phyloP scores from a whole-genome alignment of 108 stramenopile species.

The Conticribra weissflogii region DNA sequence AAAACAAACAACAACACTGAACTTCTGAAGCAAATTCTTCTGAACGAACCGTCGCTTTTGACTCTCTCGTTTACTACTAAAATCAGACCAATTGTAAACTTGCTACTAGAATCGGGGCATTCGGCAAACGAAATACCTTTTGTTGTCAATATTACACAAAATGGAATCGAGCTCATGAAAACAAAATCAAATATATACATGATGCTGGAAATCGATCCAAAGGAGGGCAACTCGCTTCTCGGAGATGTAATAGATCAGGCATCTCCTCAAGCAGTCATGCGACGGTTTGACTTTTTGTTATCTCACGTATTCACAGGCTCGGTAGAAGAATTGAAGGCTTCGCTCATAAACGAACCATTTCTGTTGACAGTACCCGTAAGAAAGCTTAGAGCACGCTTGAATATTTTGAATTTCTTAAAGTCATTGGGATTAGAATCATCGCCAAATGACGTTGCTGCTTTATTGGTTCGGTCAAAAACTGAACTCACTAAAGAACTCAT shows the following conservation, averaged over 20 bases:
- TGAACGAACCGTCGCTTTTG: constrained; percentile 22
- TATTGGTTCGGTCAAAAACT: constrained; percentile 15
- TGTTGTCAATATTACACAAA: constrained; percentile 17
- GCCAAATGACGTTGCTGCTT: constrained; percentile 17
- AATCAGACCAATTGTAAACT: constrained; percentile 22
- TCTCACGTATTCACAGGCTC: constrained; percentile 24
- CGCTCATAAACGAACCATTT: constrained; percentile 12
- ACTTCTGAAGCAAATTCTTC: constrained; percentile 21
- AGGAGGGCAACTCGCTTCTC: too few relatives aligned
- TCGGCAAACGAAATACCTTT: constrained; percentile 17
- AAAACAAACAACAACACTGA: constrained; percentile 7
- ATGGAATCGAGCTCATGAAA: constrained; percentile 15
- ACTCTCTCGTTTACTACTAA: constrained; percentile 18
- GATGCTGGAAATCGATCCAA: too few relatives aligned
- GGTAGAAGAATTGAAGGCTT: constrained; percentile 18
- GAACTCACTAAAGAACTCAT: constrained; percentile 21
- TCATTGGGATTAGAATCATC: constrained; percentile 27
- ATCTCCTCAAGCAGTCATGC: too few relatives aligned
- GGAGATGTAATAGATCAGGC: too few relatives aligned
- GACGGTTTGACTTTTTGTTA: constrained; percentile 41
- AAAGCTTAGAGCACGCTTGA: constrained; percentile 18
- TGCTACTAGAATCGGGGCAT: constrained; percentile 12
- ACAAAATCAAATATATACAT: constrained; percentile 10
- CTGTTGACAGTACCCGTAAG: constrained; percentile 25
- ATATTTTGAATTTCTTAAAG: constrained; percentile 14